Evolutionary conservation across 768 basidiomycete genomes (phyloP).

Genomic region (Clitopilus passeckerianus): DNA sequence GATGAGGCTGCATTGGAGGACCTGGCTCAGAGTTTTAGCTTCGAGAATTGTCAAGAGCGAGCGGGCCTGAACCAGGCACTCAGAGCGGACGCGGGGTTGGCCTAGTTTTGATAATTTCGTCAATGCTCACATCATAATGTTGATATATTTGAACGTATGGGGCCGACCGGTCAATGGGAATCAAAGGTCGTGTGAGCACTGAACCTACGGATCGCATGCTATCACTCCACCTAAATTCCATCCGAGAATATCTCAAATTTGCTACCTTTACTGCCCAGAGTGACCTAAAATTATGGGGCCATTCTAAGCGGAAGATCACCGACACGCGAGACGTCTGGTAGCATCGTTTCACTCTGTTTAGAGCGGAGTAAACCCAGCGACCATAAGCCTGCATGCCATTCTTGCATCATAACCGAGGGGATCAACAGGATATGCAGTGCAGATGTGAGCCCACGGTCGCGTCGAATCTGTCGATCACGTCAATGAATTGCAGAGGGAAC

Average conservation of each 20-base stretch:
- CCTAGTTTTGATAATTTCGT: background rate
- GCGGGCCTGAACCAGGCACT: slow-evolving; percentile 47
- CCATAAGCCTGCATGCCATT: background rate
- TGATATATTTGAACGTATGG: background rate
- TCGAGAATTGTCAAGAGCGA: slow-evolving; percentile 63
- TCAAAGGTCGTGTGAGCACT: background rate
- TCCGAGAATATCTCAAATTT: no score
- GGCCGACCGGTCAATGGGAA: background rate
- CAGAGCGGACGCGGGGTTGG: slow-evolving; percentile 6
- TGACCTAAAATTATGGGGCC: no score
- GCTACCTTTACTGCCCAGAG: no score
- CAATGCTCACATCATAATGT: background rate
- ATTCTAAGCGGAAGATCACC: no score
- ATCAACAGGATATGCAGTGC: background rate
- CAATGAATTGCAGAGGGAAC: background rate
- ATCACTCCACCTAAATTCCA: no score
- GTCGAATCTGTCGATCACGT: background rate
- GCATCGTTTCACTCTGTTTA: no score
- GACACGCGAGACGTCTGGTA: no score
- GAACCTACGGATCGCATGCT: no score
- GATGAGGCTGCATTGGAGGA: slow-evolving; percentile 56
- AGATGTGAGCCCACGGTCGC: background rate
- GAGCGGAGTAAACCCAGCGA: no score
- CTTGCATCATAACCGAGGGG: background rate
- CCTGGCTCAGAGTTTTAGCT: slow-evolving; percentile 68